phyloP scores from a whole-genome alignment of 768 basidiomycete species.

The Nevesoporus exiguus region DNA sequence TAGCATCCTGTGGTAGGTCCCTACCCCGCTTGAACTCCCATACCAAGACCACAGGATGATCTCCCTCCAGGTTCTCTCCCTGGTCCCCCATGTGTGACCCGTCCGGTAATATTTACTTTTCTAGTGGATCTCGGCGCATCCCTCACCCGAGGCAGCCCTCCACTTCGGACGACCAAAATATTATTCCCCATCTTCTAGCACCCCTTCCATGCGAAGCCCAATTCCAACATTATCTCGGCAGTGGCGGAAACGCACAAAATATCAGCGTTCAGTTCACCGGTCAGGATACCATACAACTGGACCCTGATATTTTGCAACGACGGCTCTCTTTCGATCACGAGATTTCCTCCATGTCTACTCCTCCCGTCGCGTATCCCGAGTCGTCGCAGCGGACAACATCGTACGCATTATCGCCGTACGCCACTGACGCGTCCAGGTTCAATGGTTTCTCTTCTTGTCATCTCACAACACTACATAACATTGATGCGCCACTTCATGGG shows the following conservation, averaged over 20 bases:
- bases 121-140: constrained; percentile 10
- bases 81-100: constrained; percentile 22
- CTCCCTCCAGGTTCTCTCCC: constrained; percentile 8
- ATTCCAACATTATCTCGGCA: constrained; percentile 15
- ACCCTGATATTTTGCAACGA: constrained; percentile 25
- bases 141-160: constrained; percentile 12
- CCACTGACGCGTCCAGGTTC: constrained; percentile 13
- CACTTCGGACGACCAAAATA: constrained; percentile 13
- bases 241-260: constrained; percentile 20
- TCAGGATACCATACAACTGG: constrained; percentile 23
- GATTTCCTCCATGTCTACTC: background rate
- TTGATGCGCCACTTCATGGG: constrained; percentile 7
- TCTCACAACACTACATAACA: constrained; percentile 9
- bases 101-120: constrained; percentile 12
- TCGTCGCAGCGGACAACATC: constrained; percentile 33
- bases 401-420: constrained; percentile 14
- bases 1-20: constrained; percentile 21
- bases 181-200: constrained; percentile 17
- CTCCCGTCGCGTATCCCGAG: constrained; percentile 23
- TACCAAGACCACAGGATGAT: constrained; percentile 22
- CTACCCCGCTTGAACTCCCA: constrained; percentile 5
- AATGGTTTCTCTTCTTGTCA: constrained; percentile 8
- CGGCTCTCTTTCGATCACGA: constrained; percentile 10
- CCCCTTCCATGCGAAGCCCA: constrained; percentile 13
- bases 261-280: constrained; percentile 31